Evolutionary conservation across 208 protist genomes (phyloP).

Genomic region (Herpetomonas tarakana): DNA sequence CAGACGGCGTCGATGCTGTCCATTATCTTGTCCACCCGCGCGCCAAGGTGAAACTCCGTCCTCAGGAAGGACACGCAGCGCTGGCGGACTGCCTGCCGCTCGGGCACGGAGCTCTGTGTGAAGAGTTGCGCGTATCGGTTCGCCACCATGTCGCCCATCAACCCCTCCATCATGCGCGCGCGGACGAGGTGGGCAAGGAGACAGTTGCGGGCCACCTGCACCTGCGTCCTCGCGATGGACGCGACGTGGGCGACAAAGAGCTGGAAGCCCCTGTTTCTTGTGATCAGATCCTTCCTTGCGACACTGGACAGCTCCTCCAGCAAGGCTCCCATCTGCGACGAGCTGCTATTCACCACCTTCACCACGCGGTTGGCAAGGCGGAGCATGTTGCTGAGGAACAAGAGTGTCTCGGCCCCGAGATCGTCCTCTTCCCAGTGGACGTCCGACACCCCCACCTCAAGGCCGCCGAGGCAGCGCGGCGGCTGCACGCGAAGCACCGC

Average conservation of each 20-base stretch:
- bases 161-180: constrained; percentile 22
- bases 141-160: constrained; percentile 38
- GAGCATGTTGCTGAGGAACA: constrained; percentile 32
- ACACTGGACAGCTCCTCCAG: constrained; percentile 39
- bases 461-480: constrained; percentile 9
- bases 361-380: constrained; percentile 21
- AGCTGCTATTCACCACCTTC: constrained; percentile 17
- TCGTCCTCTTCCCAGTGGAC: constrained; percentile 21
- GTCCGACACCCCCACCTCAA: constrained; percentile 11
- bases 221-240: constrained; percentile 15
- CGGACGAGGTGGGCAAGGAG: constrained; percentile 31
- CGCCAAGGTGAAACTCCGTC: constrained; percentile 32
- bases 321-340: constrained; percentile 15
- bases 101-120: constrained; percentile 19
- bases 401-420: constrained; percentile 23
- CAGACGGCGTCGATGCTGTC: constrained; percentile 25
- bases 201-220: constrained; percentile 24
- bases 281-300: constrained; percentile 24
- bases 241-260: constrained; percentile 30
- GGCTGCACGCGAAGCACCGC: constrained; percentile 28
- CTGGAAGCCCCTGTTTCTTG: constrained; percentile 40
- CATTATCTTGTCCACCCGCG: constrained; percentile 27
- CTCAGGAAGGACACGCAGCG: constrained; percentile 22
- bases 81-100: constrained; percentile 21
- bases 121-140: constrained; percentile 37